Evolutionary conservation across 1,284 basidiomycete species (phyloP), one percentile per base, ranked within the genome.

Genomic region (Sphaerobolus stellatus): DNA sequence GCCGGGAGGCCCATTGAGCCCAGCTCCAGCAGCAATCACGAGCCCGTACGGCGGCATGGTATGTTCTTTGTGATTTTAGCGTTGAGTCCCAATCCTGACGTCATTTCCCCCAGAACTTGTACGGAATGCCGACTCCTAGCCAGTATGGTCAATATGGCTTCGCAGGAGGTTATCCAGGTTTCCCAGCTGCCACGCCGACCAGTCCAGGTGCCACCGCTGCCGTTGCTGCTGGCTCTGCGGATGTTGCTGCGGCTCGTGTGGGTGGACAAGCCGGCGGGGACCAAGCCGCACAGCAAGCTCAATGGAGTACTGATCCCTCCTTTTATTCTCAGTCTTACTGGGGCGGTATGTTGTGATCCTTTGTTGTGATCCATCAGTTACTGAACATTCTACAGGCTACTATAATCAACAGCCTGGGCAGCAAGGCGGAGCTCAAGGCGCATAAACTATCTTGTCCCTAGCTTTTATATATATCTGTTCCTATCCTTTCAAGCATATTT

Each of bases 121-220:
- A 92, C 66, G 86, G 88, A 58, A 88, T 92, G 81, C 90, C 90
- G 5, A 88, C 90, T 66, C 84, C 89, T 18, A 84, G 79, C 62
- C 77, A 81, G 4, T 92, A 92, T 58, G 87, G 84, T 40, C 88
- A 90, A 65, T 92, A 92, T 61, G 85, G 85, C 41, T 91, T 88
- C 64, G 79, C 80, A 62, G 84, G 77, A 25, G 53, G 45, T 2
- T 91, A 90, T 63, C 76, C 79, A 34, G 84, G 83, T n/a, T 86
- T 86, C 75, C 82, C 86, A 49, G 77, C 75, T 56, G 83, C 86
- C 61, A 73, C 75, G 13, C 41, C 41, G 29, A 69, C 68, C 27
- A 78, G 72, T 33, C 72, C 60, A 16, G 54, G 74, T 47, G 81
- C 79, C 52, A 75, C 76, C 40, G 73, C 71, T 52, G 81, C 77